A percentile compares a stretch with the other conserved stretches of the same genome.
Evolutionary conservation across 768 basidiomycete genomes (phyloP).

Genomic region (Astraeus odoratus): DNA sequence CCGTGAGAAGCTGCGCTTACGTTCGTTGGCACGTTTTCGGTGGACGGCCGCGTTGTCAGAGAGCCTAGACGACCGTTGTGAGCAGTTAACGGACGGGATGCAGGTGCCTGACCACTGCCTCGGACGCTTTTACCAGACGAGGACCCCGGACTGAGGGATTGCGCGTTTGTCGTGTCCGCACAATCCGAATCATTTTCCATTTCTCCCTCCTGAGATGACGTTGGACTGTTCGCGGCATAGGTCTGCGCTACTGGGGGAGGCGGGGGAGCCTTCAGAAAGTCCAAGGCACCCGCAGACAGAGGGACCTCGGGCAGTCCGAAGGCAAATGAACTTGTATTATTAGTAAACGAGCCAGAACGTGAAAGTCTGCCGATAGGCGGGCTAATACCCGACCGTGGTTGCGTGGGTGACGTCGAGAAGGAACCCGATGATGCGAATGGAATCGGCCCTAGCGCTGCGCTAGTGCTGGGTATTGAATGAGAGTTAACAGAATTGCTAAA

Average conservation of each 20-base stretch:
- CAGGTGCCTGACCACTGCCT: slow-evolving; percentile 17
- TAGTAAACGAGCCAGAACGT: slow-evolving; percentile 50
- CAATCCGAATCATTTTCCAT: slow-evolving; percentile 42
- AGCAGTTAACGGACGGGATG: slow-evolving; percentile 11
- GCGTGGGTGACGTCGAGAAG: slow-evolving; percentile 23
- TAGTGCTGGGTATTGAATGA: slow-evolving; percentile 29
- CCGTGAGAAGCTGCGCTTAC: slow-evolving; percentile 24
- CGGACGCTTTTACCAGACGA: slow-evolving; percentile 19
- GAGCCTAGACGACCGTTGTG: slow-evolving; percentile 12
- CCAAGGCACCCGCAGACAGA: slow-evolving; percentile 19
- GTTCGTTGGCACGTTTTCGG: slow-evolving; percentile 20
- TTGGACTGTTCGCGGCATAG: slow-evolving; percentile 18
- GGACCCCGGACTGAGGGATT: slow-evolving; percentile 26
- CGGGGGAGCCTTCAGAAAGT: slow-evolving; percentile 21
- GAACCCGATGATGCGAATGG: slow-evolving; percentile 26
- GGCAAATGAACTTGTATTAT: slow-evolving; percentile 33
- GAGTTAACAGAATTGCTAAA: slow-evolving; percentile 20
- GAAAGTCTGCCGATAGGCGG: slow-evolving; percentile 47
- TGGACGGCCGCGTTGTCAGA: slow-evolving; percentile 15
- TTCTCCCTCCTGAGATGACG: slow-evolving; percentile 45
- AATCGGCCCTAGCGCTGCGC: slow-evolving; percentile 22
- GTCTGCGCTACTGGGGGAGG: slow-evolving; percentile 6
- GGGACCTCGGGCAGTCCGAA: slow-evolving; percentile 30
- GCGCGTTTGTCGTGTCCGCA: slow-evolving; percentile 18
- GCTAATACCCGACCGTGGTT: slow-evolving; percentile 22